phyloP scores from a whole-genome alignment of 1,139 yeast genomes.

The Insectozyma bohioensis region DNA sequence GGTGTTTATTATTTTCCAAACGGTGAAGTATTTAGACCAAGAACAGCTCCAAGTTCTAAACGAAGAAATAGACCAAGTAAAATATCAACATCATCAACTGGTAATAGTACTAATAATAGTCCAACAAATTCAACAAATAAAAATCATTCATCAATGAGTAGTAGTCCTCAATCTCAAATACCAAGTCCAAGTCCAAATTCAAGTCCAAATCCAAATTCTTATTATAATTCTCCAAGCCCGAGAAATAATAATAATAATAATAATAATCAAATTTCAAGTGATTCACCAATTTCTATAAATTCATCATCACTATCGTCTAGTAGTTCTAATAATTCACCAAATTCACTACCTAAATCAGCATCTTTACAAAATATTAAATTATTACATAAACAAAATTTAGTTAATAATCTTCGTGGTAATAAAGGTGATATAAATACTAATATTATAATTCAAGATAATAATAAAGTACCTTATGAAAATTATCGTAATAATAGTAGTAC shows the following conservation, averaged over 20 bases:
- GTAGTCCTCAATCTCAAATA: not conserved
- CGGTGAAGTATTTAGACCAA: conserved; percentile 55
- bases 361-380: conserved; percentile 24
- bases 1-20: conserved; percentile 47
- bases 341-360: conserved; percentile 10
- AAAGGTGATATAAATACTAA: conserved; percentile 35
- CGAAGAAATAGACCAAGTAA: conserved; percentile 41
- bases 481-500: conserved; percentile 12
- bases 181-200: conserved; percentile 1
- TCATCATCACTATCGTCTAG: conserved; percentile 2
- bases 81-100: conserved; percentile 5
- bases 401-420: conserved; percentile 27
- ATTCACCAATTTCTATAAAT: not conserved
- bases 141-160: not conserved
- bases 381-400: conserved; percentile 23
- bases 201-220: no score
- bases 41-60: conserved; percentile 39
- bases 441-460: conserved; percentile 20
- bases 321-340: conserved; percentile 2
- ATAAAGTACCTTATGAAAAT: conserved; percentile 11
- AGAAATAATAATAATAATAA: no score
- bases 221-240: no score
- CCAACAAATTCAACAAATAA: conserved; percentile 2
- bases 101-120: conserved; percentile 3
- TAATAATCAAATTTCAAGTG: no score